Percentiles rank a stretch among this genome's conserved stretches.
These are phyloP conservation scores for Mortierella claussenii DNA, from an alignment of 192 early-diverging fungal species.

Conservation along the genomic window DNA sequence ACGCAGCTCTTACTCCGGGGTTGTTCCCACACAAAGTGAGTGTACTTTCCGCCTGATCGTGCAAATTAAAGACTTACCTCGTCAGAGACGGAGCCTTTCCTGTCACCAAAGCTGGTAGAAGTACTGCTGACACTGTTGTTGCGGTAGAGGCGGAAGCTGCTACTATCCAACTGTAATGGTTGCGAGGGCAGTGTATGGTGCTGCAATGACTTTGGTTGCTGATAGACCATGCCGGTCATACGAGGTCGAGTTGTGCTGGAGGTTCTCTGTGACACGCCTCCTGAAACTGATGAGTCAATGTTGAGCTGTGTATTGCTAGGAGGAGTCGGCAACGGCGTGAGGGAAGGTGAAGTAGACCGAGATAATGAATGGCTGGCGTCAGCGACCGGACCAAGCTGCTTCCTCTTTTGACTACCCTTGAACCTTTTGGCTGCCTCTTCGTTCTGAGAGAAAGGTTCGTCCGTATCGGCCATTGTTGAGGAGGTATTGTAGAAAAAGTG, in stretches of 20 bases:
- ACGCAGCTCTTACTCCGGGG: too few species aligned
- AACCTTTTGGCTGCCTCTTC: conserved; percentile 28
- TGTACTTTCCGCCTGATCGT: too few species aligned
- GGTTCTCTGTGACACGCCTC: not conserved
- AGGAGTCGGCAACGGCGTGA: not conserved
- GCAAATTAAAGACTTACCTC: conserved; percentile 14
- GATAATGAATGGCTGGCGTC: not conserved
- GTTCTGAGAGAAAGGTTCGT: conserved; percentile 35
- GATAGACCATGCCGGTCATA: conserved; percentile 21
- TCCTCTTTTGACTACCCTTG: conserved; percentile 25
- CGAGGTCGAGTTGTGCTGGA: not conserved
- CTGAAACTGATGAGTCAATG: not conserved
- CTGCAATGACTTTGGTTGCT: conserved; percentile 35
- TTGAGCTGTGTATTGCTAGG: not conserved
- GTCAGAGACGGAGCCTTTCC: conserved; percentile 11
- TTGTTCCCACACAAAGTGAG: too few species aligned
- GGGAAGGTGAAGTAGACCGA: not conserved
- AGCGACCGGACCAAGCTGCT: conserved; percentile 11
- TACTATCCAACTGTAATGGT: conserved; percentile 15
- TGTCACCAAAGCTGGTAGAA: not conserved
- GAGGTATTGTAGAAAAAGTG: not conserved
- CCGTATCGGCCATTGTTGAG: conserved; percentile 21
- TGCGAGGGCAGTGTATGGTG: conserved; percentile 33
- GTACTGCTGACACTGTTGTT: conserved; percentile 16
- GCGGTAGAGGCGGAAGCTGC: conserved; percentile 3